phyloP scores from a whole-genome alignment of 495 filamentous ascomycete genomes.

The Melanomma pulvis-pyrius region DNA sequence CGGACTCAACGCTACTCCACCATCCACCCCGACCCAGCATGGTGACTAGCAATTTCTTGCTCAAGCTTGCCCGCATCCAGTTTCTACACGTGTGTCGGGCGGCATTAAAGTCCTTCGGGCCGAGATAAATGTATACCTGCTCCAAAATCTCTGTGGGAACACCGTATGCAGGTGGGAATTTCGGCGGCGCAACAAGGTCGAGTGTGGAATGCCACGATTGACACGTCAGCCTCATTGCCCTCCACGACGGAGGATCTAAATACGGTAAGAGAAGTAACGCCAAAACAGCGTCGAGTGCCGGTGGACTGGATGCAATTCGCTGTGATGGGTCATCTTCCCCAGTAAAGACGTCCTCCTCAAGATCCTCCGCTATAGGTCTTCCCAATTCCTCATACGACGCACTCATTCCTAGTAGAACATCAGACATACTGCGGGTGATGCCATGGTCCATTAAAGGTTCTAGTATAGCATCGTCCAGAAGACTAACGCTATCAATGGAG shows the following conservation, averaged over 20 bases:
- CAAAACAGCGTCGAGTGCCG: constrained; percentile 8
- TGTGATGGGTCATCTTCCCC: background rate
- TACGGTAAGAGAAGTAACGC: constrained; percentile 7
- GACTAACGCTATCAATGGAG: constrained; percentile 13
- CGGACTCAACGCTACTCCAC: constrained; percentile 53
- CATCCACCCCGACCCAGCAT: constrained; percentile 65
- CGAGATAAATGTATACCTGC: constrained; percentile 58
- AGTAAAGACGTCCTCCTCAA: constrained; percentile 7
- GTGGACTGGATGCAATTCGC: background rate
- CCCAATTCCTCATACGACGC: constrained; percentile 19
- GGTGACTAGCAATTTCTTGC: constrained; percentile 53
- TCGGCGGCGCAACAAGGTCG: constrained; percentile 44
- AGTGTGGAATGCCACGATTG: constrained; percentile 39
- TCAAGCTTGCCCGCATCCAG: constrained; percentile 69
- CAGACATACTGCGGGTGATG: constrained; percentile 31
- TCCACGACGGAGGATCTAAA: constrained; percentile 34
- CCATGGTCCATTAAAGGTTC: constrained; percentile 26
- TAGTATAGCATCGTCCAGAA: constrained; percentile 28
- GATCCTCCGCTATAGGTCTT: constrained; percentile 19
- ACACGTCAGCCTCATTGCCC: constrained; percentile 43
- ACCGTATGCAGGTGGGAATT: constrained; percentile 30
- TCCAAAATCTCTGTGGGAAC: constrained; percentile 67
- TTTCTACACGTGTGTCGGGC: constrained; percentile 65
- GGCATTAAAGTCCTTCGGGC: constrained; percentile 65
- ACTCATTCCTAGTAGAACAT: constrained; percentile 25